Evolutionary conservation across 768 basidiomycete genomes (phyloP), one percentile per base, ranked within the genome.

Genomic region (Botryobasidium botryosum): DNA sequence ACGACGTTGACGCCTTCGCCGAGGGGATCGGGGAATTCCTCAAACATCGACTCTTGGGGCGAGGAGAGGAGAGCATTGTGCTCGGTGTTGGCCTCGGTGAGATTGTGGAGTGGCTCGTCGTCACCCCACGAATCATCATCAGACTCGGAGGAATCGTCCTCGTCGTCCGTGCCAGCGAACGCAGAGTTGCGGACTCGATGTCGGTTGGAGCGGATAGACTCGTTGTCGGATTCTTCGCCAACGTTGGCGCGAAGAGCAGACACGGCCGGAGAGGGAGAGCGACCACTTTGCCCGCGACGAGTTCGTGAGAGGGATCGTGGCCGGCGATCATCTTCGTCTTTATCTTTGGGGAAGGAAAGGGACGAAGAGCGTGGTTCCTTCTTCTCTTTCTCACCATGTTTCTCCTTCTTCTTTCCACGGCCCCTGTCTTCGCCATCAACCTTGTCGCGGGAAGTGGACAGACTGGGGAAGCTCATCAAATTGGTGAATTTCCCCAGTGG

Each of bases 1-100:
- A 88, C 74, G 43, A 90, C 79, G 53, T 88, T 90, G 17, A 86
- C 81, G 45, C 87, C 91, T 61, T 94, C 90, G 10, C 91, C 91
- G 7, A 91, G 67, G 0, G 83, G 84, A 59, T 91, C 88, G 1
- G 78, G 72, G 44, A 69, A 57, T 32, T 70, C 62, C 31, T 79
- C 78, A 15, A 62, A 42, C 45, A 17, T 40, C 31, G 35, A 13
- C 6, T 15, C 24, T 32, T 26, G 25, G 23, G 40, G 52, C 56
- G 18, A 40, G 50, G 54, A 44, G 12, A 51, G 44, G 1, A 47
- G 50, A 10, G 52, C 57, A 21, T 48, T 36, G 0, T 59, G 58
- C 59, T 86, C 82, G 1, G 90, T 92, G 59, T 96, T 96, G 52
- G 74, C 69, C 58, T 82, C 80, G 0, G 90, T 96, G 52, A 82